phyloP scores from a whole-genome alignment of 1,284 basidiomycete species.

The Amylostereum areolatum region DNA sequence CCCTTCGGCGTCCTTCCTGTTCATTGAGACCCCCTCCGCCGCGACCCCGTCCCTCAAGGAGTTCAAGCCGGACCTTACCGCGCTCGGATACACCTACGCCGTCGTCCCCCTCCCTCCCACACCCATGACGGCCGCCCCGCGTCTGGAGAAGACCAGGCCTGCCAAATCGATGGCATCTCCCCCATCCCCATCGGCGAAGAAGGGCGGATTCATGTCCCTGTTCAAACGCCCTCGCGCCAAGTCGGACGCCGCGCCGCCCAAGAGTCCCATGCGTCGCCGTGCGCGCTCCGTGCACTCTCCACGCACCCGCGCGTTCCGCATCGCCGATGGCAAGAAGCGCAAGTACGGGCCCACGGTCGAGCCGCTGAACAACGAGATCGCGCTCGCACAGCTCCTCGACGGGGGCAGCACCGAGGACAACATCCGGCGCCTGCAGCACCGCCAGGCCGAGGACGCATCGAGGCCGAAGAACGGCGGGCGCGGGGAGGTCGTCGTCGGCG shows the following conservation, averaged over 20 bases:
- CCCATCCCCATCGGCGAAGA: constrained; percentile 1
- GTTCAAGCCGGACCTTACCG: constrained; percentile 45
- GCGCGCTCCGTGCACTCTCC: background rate
- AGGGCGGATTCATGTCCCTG: background rate
- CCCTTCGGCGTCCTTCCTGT: constrained; percentile 38
- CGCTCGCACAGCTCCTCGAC: constrained; percentile 59
- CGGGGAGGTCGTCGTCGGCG: constrained; percentile 28
- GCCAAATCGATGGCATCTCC: constrained; percentile 9
- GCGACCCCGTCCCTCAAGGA: constrained; percentile 30
- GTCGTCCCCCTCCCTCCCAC: constrained; percentile 55
- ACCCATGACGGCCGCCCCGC: constrained; percentile 36
- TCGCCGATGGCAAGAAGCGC: constrained; percentile 40
- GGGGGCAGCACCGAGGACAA: constrained; percentile 58
- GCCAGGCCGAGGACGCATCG: constrained; percentile 36
- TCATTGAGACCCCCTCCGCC: constrained; percentile 31
- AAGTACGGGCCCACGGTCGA: constrained; percentile 31
- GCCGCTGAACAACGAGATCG: constrained; percentile 56
- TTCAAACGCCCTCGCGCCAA: background rate
- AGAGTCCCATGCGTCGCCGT: background rate
- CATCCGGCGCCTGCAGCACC: constrained; percentile 47
- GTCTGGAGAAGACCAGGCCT: constrained; percentile 17
- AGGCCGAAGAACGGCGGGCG: constrained; percentile 15
- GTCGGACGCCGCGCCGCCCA: background rate
- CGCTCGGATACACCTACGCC: constrained; percentile 58
- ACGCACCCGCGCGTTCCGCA: constrained; percentile 21